Evolutionary conservation across 2,329 filamentous ascomycete species (phyloP), one percentile per base, ranked within the genome.

Genomic region (Aspergillus nomiae): DNA sequence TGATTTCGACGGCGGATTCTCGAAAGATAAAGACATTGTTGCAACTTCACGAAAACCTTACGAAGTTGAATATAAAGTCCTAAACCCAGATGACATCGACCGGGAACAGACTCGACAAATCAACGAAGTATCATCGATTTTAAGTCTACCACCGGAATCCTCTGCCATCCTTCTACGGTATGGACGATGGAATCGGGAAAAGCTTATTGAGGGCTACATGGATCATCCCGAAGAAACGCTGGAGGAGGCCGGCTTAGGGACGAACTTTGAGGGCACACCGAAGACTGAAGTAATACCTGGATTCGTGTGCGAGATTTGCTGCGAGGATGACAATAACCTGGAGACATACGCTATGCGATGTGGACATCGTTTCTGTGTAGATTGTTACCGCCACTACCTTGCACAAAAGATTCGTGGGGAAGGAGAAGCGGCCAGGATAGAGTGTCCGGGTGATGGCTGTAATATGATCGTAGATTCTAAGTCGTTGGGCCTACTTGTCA

Each of bases 241-340:
- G 38, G 93, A 97, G 71, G 89, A 89, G 64, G 94, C 94, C 16
- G 95, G 95, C 0, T 81, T 99, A 34, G 90, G 89, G 41, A 86
- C 89, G 60, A 87, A 83, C 64, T 83, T 86, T n/a, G 80, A 81
- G 1, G 81, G 81, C 12, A 83, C 85, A 12, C 90, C 92, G 2
- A 89, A 87, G 72, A 85, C 96, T 4, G 87, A 94, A 74, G 81
- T 84, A 19, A 81, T 94, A 21, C 84, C 87, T 16, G 92, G 89
- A 10, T 99, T 99, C 76, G 84, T 87, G 71, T 99, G 95, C 80
- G 93, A 97, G 65, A 99, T 99, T 67, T 99, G 95, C 81, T 98
- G 91, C 77, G 94, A 98, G 73, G 95, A 99, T 68, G 90, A 86
- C 24, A 84, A 88, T 0, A 88, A 86, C 1, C 80, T 97, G 24